A percentile compares a stretch with the other conserved stretches of the same genome.
These are phyloP conservation scores for sunflower (Helianthus annuus) DNA, from an alignment of 129 eudicot genomes.

Conservation along the genomic window HanXRQr2.0-SUNRISE NC_035442.2:12394069-12394568, in stretches of 20 bases:
- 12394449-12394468: too few relatives aligned
- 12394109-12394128: constrained; percentile 71
- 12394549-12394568: too few relatives aligned
- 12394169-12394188: too few relatives aligned
- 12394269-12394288: constrained; percentile 54
- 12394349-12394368: constrained; percentile 42
- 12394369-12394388: background rate
- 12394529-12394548: too few relatives aligned
- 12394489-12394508: too few relatives aligned
- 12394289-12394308: constrained; percentile 78
- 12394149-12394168: constrained; percentile 64
- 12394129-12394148: constrained; percentile 89
- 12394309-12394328: constrained; percentile 66
- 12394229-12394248: constrained; percentile 73
- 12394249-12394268: constrained; percentile 98
- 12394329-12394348: constrained; percentile 77
- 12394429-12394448: too few relatives aligned
- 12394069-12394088: constrained; percentile 67
- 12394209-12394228: background rate
- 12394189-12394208: too few relatives aligned
- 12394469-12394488: too few relatives aligned
- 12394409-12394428: too few relatives aligned
- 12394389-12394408: too few relatives aligned
- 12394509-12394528: too few relatives aligned
- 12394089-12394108: constrained; percentile 54